Percentiles rank a stretch among this genome's conserved stretches.
Evolutionary conservation across 2,329 filamentous ascomycete species (phyloP).

Genomic region (Penicillium decumbens): DNA sequence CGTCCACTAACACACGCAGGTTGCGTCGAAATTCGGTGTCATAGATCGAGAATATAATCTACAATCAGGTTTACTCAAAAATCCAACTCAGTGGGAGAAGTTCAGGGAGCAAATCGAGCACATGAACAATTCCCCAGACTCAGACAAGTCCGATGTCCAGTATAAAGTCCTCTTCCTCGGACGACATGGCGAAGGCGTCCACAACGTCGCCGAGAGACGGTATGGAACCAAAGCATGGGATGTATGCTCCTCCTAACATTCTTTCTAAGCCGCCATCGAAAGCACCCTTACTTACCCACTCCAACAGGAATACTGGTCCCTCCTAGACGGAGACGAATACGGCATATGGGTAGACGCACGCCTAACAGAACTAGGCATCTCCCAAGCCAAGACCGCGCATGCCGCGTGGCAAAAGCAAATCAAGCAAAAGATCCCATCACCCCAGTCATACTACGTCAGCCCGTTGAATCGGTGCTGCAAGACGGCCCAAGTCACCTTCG

Average conservation of each 20-base stretch:
- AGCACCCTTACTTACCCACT: not conserved
- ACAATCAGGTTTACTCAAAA: constrained; percentile 33
- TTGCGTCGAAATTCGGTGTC: constrained; percentile 47
- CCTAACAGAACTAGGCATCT: constrained; percentile 50
- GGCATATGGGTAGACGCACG: constrained; percentile 56
- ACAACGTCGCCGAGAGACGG: constrained; percentile 57
- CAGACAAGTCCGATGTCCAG: constrained; percentile 27
- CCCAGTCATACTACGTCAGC: constrained; percentile 54
- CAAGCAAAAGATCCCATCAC: constrained; percentile 47
- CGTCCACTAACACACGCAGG: constrained; percentile 24
- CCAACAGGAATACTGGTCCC: constrained; percentile 53
- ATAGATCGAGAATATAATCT: constrained; percentile 45
- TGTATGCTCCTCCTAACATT: constrained; percentile 33
- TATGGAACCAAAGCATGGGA: constrained; percentile 60
- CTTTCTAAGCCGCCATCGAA: too few relatives aligned
- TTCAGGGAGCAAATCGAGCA: constrained; percentile 47
- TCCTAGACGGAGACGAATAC: constrained; percentile 54
- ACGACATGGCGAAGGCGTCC: constrained; percentile 57
- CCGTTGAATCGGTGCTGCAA: constrained; percentile 56
- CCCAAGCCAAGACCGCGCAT: constrained; percentile 47
- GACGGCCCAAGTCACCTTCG: constrained; percentile 54
- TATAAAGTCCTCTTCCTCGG: constrained; percentile 58
- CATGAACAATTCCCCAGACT: constrained; percentile 41
- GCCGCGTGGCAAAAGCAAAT: constrained; percentile 50
- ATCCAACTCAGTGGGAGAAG: constrained; percentile 52